Percentiles rank a stretch among this genome's conserved stretches.
Conservation (phyloP, 2,329 filamentous ascomycete species). For the Fonsecaea nubica region DNA sequence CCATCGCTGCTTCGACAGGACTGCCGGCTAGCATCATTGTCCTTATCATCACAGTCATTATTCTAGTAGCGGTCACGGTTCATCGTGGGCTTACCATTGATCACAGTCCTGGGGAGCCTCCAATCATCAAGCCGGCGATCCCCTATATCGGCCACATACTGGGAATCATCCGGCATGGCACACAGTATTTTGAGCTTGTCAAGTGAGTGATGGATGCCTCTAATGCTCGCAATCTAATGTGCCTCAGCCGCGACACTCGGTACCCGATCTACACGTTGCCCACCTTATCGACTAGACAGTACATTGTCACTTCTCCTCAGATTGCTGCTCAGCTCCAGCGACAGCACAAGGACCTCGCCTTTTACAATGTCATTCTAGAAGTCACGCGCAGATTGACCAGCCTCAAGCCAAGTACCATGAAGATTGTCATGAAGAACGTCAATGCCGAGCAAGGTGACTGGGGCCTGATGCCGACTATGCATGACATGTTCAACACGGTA, state of each 20-base stretch:
- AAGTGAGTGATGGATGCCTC: conserved; percentile 9
- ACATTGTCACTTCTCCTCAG: conserved; percentile 19
- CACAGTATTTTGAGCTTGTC: conserved; percentile 18
- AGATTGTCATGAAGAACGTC: conserved; percentile 19
- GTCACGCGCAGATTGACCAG: conserved; percentile 11
- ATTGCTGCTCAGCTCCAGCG: conserved; percentile 15
- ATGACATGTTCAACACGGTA: conserved; percentile 15
- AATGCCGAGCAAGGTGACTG: conserved; percentile 10
- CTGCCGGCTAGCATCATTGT: conserved; percentile 13
- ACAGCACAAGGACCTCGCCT: conserved; percentile 21
- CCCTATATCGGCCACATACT: conserved; percentile 21
- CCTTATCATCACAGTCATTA: conserved; percentile 4
- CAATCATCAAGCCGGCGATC: conserved; percentile 12
- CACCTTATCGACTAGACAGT: conserved; percentile 19
- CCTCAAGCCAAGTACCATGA: conserved; percentile 13
- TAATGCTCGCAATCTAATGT: background rate
- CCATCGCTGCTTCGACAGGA: background rate
- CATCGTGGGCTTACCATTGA: conserved; percentile 15
- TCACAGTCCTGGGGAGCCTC: conserved; percentile 18
- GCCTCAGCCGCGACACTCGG: conserved; percentile 11
- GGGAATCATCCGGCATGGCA: conserved; percentile 18
- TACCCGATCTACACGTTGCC: conserved; percentile 20
- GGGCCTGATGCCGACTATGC: conserved; percentile 18
- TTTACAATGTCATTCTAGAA: conserved; percentile 21
- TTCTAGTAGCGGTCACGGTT: background rate